A percentile compares a stretch with the other conserved stretches of the same genome.
Conservation (phyloP, 352 stramenopile genomes). For the Pythium coloratum region DNA sequence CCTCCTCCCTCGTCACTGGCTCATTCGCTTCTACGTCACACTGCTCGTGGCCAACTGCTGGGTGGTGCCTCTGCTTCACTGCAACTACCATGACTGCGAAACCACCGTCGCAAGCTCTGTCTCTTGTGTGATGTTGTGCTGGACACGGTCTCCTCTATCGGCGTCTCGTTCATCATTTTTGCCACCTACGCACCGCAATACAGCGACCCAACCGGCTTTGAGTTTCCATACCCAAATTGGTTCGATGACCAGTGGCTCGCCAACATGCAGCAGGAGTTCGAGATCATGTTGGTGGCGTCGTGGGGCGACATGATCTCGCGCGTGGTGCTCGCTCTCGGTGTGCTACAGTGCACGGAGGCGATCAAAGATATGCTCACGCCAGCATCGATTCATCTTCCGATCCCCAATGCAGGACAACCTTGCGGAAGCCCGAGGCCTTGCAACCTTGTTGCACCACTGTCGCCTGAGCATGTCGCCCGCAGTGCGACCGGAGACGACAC, state of each 20-base stretch:
- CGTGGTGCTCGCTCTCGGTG: background rate
- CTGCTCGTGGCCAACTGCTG: conserved; percentile 17
- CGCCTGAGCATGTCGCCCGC: too few relatives aligned
- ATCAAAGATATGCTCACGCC: conserved; percentile 13
- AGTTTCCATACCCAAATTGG: conserved; percentile 6
- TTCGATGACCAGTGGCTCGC: conserved; percentile 8
- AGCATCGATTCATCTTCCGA: too few relatives aligned
- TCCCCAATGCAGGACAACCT: background rate
- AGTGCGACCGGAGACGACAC: too few relatives aligned
- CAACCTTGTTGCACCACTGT: too few relatives aligned
- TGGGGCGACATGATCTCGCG: conserved; percentile 11
- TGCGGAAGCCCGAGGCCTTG: too few relatives aligned
- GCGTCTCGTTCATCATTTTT: conserved; percentile 6
- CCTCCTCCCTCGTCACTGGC: conserved; percentile 7
- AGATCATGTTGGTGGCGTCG: conserved; percentile 14
- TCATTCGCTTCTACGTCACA: conserved; percentile 20
- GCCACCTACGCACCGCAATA: conserved; percentile 7
- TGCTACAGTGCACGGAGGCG: conserved; percentile 8
- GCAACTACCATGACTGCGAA: background rate
- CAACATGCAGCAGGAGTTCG: conserved; percentile 9
- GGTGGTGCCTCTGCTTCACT: background rate
- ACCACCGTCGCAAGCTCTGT: background rate
- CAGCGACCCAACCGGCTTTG: background rate
- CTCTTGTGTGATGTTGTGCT: conserved; percentile 9
- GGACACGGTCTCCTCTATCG: conserved; percentile 12